phyloP scores from a whole-genome alignment of 164 flowering plant genomes.

The Tetracentron sinense region DNA sequence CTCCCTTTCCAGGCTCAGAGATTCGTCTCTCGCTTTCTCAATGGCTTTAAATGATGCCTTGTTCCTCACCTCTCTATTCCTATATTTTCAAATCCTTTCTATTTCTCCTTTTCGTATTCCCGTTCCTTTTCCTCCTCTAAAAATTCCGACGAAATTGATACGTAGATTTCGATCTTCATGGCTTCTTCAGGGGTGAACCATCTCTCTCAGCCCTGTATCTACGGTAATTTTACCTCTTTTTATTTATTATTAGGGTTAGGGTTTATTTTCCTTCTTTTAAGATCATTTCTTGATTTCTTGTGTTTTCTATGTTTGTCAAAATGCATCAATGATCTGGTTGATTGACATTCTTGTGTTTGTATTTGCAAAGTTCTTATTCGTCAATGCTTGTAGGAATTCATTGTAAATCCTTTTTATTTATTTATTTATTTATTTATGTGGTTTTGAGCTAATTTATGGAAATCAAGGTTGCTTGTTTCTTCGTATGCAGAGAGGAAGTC shows the following conservation, averaged over 20 bases:
- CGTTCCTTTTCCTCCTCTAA: neutral
- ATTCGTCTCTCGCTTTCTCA: conserved; percentile 25
- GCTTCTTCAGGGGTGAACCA: conserved; percentile 55
- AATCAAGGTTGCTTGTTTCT: conserved; percentile 60
- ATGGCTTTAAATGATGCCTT: conserved; percentile 35
- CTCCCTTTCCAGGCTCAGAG: conserved; percentile 15
- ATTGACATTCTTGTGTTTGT: neutral
- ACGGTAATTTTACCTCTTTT: conserved; percentile 31
- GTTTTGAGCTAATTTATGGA: conserved; percentile 10
- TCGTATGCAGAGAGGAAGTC: conserved; percentile 60
- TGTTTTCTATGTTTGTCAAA: neutral
- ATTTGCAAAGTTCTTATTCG: too few species aligned
- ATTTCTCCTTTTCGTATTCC: conserved; percentile 14
- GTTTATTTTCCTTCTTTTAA: neutral
- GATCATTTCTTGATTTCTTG: neutral
- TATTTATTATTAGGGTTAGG: neutral
- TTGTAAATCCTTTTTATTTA: neutral
- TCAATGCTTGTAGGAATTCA: too few species aligned
- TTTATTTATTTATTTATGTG: neutral
- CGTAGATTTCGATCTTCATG: conserved; percentile 27
- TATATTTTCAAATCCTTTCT: conserved; percentile 7
- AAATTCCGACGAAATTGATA: conserved; percentile 6
- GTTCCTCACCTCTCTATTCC: conserved; percentile 11
- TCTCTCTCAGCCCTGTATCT: conserved; percentile 54
- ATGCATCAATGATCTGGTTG: neutral